Percentiles rank a stretch among this genome's conserved stretches.
These are phyloP conservation scores for Macrolepiota dolichaula DNA, from an alignment of 768 basidiomycete genomes.

Conservation along the genomic window DNA sequence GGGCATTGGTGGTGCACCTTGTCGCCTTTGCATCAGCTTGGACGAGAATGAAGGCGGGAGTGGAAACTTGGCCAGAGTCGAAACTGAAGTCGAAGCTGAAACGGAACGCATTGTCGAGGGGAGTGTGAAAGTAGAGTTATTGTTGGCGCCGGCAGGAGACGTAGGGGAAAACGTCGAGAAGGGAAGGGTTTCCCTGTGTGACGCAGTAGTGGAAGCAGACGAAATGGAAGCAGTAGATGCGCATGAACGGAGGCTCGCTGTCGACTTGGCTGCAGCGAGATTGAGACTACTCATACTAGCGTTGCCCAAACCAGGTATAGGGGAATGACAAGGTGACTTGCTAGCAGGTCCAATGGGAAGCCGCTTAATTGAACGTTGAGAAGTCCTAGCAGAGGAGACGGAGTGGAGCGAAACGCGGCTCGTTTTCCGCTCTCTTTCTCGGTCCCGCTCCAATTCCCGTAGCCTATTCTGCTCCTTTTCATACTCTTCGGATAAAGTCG, in stretches of 20 bases:
- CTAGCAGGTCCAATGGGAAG: conserved; percentile 5
- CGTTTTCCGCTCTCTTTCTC: neutral
- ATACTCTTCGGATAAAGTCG: neutral
- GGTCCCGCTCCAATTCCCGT: neutral
- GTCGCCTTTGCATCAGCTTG: conserved; percentile 3
- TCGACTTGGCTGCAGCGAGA: neutral
- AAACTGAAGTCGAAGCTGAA: conserved; percentile 3
- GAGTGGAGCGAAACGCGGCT: conserved; percentile 1
- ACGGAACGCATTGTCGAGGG: neutral
- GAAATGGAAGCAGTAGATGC: neutral
- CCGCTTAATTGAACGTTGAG: neutral
- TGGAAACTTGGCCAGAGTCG: conserved; percentile 7
- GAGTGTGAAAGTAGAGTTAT: neutral
- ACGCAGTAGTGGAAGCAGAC: neutral
- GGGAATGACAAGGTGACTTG: neutral
- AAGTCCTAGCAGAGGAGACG: neutral
- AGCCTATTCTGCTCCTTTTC: neutral
- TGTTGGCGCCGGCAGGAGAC: neutral
- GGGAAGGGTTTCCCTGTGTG: neutral
- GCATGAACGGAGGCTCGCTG: neutral
- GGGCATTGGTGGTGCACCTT: neutral
- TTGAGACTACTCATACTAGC: neutral
- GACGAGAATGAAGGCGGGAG: conserved; percentile 9
- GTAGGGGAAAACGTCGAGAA: neutral
- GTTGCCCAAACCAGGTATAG: neutral